A percentile compares a stretch with the other conserved stretches of the same genome.
Evolutionary conservation across 768 basidiomycete species (phyloP).

Genomic region (Leccinum arenicola): DNA sequence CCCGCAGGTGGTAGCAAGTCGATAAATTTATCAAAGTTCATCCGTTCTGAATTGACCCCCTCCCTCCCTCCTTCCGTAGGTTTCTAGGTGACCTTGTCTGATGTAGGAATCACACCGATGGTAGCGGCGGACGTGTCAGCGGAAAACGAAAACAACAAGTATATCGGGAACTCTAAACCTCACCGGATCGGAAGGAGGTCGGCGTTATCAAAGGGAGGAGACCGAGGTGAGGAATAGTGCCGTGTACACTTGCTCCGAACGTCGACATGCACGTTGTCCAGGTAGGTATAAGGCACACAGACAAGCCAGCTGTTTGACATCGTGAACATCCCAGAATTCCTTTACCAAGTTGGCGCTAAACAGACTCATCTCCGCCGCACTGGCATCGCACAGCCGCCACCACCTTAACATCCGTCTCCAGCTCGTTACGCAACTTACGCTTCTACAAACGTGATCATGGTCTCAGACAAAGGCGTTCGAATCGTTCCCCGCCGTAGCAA

Average conservation of each 20-base stretch:
- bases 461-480: conserved; percentile 22
- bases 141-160: neutral
- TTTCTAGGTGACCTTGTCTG: neutral
- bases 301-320: neutral
- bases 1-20: neutral
- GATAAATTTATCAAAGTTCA: conserved; percentile 1
- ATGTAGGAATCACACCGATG: neutral
- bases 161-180: neutral
- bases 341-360: conserved; percentile 2
- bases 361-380: neutral
- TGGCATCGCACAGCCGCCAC: neutral
- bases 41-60: neutral
- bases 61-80: neutral
- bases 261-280: neutral
- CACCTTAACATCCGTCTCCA: neutral
- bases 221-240: neutral
- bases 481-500: conserved; percentile 55
- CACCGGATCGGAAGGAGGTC: neutral
- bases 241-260: neutral
- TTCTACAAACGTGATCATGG: conserved; percentile 14
- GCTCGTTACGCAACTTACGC: neutral
- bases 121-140: neutral
- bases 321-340: neutral
- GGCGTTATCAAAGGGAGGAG: neutral
- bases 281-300: conserved; percentile 18